These are phyloP conservation scores for Fusarium veterinarium DNA, from an alignment of 2,329 filamentous ascomycete species.

Conservation along the genomic window DNA sequence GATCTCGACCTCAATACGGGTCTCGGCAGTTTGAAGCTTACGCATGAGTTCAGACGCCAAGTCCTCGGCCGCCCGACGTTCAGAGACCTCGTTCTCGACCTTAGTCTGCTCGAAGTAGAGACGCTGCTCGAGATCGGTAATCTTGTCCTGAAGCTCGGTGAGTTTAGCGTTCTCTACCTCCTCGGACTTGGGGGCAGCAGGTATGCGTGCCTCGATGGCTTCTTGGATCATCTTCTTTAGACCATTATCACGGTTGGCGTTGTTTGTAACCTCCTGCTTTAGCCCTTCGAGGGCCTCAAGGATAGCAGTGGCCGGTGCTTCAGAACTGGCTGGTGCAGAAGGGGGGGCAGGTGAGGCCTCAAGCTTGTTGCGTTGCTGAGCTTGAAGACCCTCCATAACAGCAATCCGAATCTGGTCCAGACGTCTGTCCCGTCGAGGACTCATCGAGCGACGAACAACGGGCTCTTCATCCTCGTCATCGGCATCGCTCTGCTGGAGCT, in stretches of 20 bases:
- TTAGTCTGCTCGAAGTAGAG: conserved; percentile 61
- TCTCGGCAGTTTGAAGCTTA: conserved; percentile 67
- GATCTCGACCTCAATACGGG: conserved; percentile 69
- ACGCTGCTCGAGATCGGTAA: conserved; percentile 70
- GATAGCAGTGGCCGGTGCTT: conserved; percentile 56
- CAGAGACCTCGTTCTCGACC: conserved; percentile 60
- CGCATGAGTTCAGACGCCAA: conserved; percentile 63
- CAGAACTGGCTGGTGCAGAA: conserved; percentile 7
- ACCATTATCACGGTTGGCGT: conserved; percentile 56
- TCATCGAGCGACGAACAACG: conserved; percentile 73
- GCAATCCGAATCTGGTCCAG: conserved; percentile 83
- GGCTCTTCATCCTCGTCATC: conserved; percentile 91
- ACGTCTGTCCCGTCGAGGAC: conserved; percentile 81
- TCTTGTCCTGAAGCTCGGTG: conserved; percentile 68
- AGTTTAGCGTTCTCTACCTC: conserved; percentile 66
- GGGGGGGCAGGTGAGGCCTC: conserved; percentile 44
- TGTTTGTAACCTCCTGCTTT: conserved; percentile 59
- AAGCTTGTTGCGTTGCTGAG: conserved; percentile 60
- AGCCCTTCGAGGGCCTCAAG: conserved; percentile 75
- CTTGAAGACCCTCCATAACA: conserved; percentile 77
- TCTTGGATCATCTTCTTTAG: conserved; percentile 73
- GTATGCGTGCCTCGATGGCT: conserved; percentile 68
- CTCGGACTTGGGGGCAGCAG: conserved; percentile 60
- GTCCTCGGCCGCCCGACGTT: conserved; percentile 65
- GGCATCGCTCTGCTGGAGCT: conserved; percentile 84